Percentiles rank a stretch among this genome's conserved stretches.
Evolutionary conservation across 495 filamentous ascomycete species (phyloP).

Genomic region (Tuber magnatum): DNA sequence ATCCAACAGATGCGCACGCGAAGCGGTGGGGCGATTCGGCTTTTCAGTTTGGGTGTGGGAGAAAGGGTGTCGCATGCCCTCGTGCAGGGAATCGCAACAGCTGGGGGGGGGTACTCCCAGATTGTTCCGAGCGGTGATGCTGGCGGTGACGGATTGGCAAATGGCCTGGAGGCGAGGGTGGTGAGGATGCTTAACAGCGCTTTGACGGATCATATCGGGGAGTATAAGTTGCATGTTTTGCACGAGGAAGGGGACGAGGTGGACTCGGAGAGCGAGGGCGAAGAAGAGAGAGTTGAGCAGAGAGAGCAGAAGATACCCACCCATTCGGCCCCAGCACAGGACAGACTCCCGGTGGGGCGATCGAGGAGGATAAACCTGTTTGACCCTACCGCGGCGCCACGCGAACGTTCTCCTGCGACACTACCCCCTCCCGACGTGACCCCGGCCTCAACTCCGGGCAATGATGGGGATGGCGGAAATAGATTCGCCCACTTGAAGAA

Average conservation of each 20-base stretch:
- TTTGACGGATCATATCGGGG: slow-evolving; percentile 53
- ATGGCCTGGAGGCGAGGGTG: slow-evolving; percentile 55
- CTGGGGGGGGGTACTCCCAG: slow-evolving; percentile 60
- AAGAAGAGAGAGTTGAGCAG: slow-evolving; percentile 54
- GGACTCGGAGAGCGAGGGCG: slow-evolving; percentile 43
- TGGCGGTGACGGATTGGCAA: not conserved
- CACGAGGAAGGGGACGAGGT: slow-evolving; percentile 44
- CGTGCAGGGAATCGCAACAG: slow-evolving; percentile 58
- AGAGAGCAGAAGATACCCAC: slow-evolving; percentile 44
- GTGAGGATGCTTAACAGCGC: slow-evolving; percentile 63
- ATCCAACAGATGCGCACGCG: slow-evolving; percentile 48
- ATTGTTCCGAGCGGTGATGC: slow-evolving; percentile 50
- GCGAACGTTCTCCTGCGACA: slow-evolving; percentile 49
- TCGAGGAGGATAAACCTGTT: slow-evolving; percentile 17
- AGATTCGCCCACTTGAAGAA: slow-evolving; percentile 49
- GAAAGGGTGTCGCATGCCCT: slow-evolving; percentile 55
- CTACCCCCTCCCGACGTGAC: slow-evolving; percentile 37
- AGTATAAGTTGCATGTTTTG: slow-evolving; percentile 55
- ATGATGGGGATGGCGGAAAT: slow-evolving; percentile 34
- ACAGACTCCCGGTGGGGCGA: slow-evolving; percentile 12
- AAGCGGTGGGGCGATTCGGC: slow-evolving; percentile 49
- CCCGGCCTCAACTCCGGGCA: slow-evolving; percentile 42
- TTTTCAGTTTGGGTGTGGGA: slow-evolving; percentile 62
- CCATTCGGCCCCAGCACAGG: not conserved
- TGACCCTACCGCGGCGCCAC: slow-evolving; percentile 9